Base-by-base conservation (phyloP, 2,329 filamentous ascomycete genomes). In the Fusarium subglutinans region DNA sequence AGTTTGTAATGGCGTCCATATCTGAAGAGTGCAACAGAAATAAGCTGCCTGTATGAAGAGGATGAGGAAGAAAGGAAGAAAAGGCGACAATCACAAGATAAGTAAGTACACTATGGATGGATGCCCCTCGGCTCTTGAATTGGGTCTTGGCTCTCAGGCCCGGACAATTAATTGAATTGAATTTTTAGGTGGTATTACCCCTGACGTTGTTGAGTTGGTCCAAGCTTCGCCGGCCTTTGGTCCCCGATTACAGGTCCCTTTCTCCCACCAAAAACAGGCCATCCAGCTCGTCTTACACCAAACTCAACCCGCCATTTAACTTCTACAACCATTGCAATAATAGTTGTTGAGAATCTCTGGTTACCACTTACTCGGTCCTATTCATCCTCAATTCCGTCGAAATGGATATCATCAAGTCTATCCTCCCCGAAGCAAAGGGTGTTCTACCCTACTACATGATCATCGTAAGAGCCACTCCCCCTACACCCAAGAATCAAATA, bases 401-500 rank as follows among this genome's bases (percentile, higher is more conserved):
- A 60, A 88, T 90, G 87, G 86, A 88, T 41, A 69, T 81, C 5
- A 45, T 89, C 62, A 80, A 83, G 65, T 78, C 81, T 28, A 82
- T 85, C 53, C 85, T 88, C 33, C 87, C 88, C 8, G 79, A 81
- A 4, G 83, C 85, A 54, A 85, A 89, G 78, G 89, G 89, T 69
- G 83, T 88, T 69, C 77, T 91, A 65, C 89, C 89, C 30, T 90
- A 89, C 76, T 90, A 90, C 78, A 88, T 91, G 81, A 82, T 90
- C 62, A 78, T 88, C 54, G 89, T 90, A 83, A 74, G 87, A 77
- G 24, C 67, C 62, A 56, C 33, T 20, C 37, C 51, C 24, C 18
- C 10, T 41, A 38, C 44, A 37, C 33, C 43, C 24, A 59, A 28
- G 56, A 51, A 51, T 15, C 33, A 35, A 33, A 43, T 40, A 53